phyloP scores from a whole-genome alignment of 208 protist genomes.

The Acanthamoeba rhysodes region DNA sequence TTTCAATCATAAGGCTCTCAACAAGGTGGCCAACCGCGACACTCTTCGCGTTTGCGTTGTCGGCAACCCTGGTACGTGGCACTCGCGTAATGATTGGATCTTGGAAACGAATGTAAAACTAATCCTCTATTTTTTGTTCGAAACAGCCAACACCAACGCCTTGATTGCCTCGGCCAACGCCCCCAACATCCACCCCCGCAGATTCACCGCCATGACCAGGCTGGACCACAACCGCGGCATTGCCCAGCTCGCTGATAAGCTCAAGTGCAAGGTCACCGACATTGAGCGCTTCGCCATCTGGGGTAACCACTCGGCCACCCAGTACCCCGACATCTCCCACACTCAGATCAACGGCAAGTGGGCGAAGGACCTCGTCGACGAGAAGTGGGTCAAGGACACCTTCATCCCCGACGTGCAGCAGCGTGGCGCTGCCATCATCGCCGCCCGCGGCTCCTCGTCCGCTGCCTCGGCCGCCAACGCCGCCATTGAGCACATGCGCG shows the following conservation, averaged over 20 bases:
- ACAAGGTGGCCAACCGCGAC: conserved; percentile 91
- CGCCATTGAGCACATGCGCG: conserved; percentile 88
- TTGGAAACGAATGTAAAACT: background rate
- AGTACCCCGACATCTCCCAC: conserved; percentile 94
- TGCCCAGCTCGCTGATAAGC: conserved; percentile 81
- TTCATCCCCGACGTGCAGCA: conserved; percentile 94
- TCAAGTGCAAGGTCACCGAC: conserved; percentile 86
- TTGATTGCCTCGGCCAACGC: conserved; percentile 92
- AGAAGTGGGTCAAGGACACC: conserved; percentile 89
- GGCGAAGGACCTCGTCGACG: conserved; percentile 89
- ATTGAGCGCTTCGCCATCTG: conserved; percentile 96
- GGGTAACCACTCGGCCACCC: conserved; percentile 97
- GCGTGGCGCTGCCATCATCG: conserved; percentile 94
- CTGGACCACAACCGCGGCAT: conserved; percentile 97
- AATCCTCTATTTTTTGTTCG: background rate
- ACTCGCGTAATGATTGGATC: background rate
- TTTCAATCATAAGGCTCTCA: conserved; percentile 86
- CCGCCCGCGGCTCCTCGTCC: conserved; percentile 91
- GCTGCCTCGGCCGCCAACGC: conserved; percentile 96
- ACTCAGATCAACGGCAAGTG: conserved; percentile 89
- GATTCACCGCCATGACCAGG: conserved; percentile 97
- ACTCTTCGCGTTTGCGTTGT: conserved; percentile 94
- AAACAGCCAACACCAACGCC: conserved; percentile 98
- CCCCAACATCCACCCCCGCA: conserved; percentile 90
- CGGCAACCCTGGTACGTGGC: conserved; percentile 93